These are phyloP conservation scores for Nissolia schottii DNA, from an alignment of 306 rosid species.

Conservation along the genomic window DNA sequence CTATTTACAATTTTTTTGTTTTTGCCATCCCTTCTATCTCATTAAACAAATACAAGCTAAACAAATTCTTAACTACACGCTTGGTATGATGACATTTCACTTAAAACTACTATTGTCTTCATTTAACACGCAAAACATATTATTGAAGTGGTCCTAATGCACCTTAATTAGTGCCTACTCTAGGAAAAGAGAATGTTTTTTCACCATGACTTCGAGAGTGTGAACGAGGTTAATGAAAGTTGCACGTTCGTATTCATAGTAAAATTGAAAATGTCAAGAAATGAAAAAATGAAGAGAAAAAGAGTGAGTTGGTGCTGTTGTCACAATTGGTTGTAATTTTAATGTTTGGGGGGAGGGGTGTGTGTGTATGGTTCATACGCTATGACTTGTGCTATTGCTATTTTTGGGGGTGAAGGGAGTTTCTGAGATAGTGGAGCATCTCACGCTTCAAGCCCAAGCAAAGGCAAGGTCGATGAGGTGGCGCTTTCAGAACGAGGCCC, in stretches of 20 bases:
- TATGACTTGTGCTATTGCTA: neutral
- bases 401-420: neutral
- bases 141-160: neutral
- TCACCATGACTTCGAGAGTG: neutral
- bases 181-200: neutral
- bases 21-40: neutral
- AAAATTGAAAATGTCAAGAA: slow-evolving; percentile 3
- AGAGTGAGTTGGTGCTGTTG: neutral
- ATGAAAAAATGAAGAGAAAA: neutral
- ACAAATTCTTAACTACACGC: neutral
- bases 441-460: slow-evolving; percentile 58
- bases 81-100: neutral
- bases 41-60: neutral
- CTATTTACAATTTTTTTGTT: neutral
- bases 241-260: neutral
- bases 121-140: neutral
- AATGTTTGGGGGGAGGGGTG: too few relatives aligned
- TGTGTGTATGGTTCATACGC: too few relatives aligned
- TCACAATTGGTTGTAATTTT: neutral
- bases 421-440: slow-evolving; percentile 29
- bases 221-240: neutral
- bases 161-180: too few relatives aligned
- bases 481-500: slow-evolving; percentile 50
- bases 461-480: slow-evolving; percentile 42
- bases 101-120: too few relatives aligned